Percentiles rank a stretch among this genome's conserved stretches.
Conservation (phyloP, 2,329 filamentous ascomycete genomes). For the Colletotrichum noveboracense region DNA sequence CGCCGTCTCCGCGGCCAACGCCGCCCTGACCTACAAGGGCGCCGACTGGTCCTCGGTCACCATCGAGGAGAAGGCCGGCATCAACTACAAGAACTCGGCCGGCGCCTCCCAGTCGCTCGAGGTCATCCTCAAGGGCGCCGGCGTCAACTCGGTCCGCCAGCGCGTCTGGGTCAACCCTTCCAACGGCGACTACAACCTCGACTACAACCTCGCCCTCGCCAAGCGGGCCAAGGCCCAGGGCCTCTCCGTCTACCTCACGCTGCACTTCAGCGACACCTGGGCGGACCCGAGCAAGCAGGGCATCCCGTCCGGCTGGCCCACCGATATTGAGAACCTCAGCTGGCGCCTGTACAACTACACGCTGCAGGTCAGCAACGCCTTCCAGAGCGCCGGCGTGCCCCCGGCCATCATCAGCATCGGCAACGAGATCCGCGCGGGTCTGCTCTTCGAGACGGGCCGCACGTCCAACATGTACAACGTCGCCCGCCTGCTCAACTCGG, state of each 20-base stretch:
- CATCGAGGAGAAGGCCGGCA: slow-evolving; percentile 66
- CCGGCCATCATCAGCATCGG: slow-evolving; percentile 72
- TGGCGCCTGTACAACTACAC: slow-evolving; percentile 75
- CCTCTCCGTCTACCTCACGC: slow-evolving; percentile 63
- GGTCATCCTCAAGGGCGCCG: slow-evolving; percentile 63
- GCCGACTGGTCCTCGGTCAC: slow-evolving; percentile 74
- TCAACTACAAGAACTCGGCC: slow-evolving; percentile 62
- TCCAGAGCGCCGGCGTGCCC: slow-evolving; percentile 58
- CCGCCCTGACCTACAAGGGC: slow-evolving; percentile 66
- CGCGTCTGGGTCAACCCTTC: slow-evolving; percentile 74
- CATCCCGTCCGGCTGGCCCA: slow-evolving; percentile 69
- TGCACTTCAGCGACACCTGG: slow-evolving; percentile 75
- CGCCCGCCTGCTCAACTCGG: slow-evolving; percentile 67
- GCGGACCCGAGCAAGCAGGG: slow-evolving; percentile 70
- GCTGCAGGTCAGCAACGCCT: slow-evolving; percentile 62
- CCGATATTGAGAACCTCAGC: slow-evolving; percentile 60
- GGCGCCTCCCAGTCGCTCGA: slow-evolving; percentile 64
- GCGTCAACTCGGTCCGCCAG: slow-evolving; percentile 74
- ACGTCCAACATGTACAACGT: slow-evolving; percentile 63
- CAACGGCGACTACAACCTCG: slow-evolving; percentile 69
- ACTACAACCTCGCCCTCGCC: slow-evolving; percentile 73
- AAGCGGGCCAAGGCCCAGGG: slow-evolving; percentile 68
- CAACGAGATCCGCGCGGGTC: slow-evolving; percentile 73
- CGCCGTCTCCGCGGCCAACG: slow-evolving; percentile 29
- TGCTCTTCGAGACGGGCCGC: slow-evolving; percentile 70